Percentiles rank a stretch among this genome's conserved stretches.
Evolutionary conservation across 805 yeast species (phyloP).

Genomic region (Teunomyces lycoperdinae): DNA sequence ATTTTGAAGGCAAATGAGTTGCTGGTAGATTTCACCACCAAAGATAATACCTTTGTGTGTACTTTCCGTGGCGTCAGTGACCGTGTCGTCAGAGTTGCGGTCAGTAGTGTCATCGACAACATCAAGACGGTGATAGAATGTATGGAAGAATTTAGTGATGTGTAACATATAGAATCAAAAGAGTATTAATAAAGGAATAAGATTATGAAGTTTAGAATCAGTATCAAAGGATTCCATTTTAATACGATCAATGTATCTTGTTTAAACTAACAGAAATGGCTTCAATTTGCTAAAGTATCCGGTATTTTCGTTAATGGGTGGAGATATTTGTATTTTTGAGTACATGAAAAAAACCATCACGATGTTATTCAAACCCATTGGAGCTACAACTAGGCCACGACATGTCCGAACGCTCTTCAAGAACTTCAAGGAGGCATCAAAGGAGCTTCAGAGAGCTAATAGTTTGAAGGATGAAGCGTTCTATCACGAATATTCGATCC

Average conservation of each 20-base stretch:
- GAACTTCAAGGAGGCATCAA: constrained; percentile 14
- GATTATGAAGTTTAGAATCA: not conserved
- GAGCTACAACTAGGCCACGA: not conserved
- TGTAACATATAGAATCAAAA: not conserved
- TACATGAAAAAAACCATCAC: not conserved
- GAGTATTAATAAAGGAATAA: not conserved
- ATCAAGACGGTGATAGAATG: constrained; percentile 77
- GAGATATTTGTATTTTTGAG: not conserved
- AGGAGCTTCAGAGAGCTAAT: constrained; percentile 14
- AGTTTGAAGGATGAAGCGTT: constrained; percentile 13
- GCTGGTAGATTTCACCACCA: constrained; percentile 40
- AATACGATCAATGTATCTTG: too few species aligned
- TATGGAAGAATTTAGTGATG: constrained; percentile 62
- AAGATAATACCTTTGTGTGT: constrained; percentile 39
- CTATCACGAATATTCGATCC: constrained; percentile 43
- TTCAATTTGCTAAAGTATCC: too few species aligned
- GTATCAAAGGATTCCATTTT: not conserved
- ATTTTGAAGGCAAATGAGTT: constrained; percentile 71
- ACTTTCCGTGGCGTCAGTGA: constrained; percentile 63
- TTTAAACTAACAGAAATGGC: too few species aligned
- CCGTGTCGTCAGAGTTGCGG: constrained; percentile 78
- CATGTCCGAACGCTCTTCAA: constrained; percentile 18
- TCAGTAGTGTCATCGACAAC: constrained; percentile 75
- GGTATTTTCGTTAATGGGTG: too few species aligned
- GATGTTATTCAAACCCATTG: not conserved